Evolutionary conservation across 2,329 filamentous ascomycete species (phyloP), one percentile per base, ranked within the genome.

Genomic region (Amesomyces nigricolor): DNA sequence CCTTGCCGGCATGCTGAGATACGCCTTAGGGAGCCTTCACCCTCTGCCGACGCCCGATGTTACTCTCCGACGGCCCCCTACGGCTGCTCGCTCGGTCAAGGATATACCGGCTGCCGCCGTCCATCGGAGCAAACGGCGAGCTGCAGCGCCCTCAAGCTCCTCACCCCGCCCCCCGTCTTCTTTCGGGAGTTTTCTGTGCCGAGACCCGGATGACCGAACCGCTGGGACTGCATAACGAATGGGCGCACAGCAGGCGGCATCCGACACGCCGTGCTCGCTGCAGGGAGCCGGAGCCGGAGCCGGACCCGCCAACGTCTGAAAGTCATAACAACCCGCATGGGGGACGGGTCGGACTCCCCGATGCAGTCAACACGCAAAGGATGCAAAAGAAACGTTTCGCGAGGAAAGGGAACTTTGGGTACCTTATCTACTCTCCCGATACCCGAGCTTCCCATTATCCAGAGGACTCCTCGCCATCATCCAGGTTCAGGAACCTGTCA

Each of bases 101-200:
- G 19, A 42, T 49, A 3, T 22, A n/a, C 35, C 13, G 17, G 32
- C 42, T 8, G 22, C 38, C 19, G 10, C 29, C 29, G 51, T 10
- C 45, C 37, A 47, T 32, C 46, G 14, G 46, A 54, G 40, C 53
- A 45, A 44, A 48, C 38, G 39, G 30, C 44, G 19, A 2, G 30
- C 9, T 52, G 48, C 29, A 45, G 35, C 37, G 2, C 11, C n/a
- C 39, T 56, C 29, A 37, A 40, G 9, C 22, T 26, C 22, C 22
- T 11, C 29, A n/a, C 10, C 13, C 6, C 43, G 35, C 4, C 22
- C 22, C 22, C 6, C 22, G 22, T 26, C 22, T 4, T 5, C 22
- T 4, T 5, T 26, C 22, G 22, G 11, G 10, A 14, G 32, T 10
- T 38, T 48, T 10, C 14, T 14, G 4, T 47, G 44, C 29, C 38